Percentiles rank a stretch among this genome's conserved stretches.
These are phyloP conservation scores for Fusarium poae DNA, from an alignment of 2,329 filamentous ascomycete genomes.

Conservation along the genomic window DNA sequence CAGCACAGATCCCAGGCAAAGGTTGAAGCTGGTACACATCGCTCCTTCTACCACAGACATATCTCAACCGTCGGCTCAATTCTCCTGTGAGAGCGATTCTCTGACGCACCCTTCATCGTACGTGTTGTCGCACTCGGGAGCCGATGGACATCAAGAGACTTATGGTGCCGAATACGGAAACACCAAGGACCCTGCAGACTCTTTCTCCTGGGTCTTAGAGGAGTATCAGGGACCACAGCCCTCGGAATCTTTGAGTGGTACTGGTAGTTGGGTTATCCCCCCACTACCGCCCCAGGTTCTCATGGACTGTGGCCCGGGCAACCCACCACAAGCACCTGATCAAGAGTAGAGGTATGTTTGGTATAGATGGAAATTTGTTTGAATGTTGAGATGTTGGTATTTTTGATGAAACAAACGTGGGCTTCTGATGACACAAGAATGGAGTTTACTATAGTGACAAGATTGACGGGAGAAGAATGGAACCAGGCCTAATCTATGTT, in stretches of 20 bases:
- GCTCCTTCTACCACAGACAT: neutral
- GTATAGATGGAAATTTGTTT: neutral
- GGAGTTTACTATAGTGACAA: neutral
- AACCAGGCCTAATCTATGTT: neutral
- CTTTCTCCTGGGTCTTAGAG: accelerated
- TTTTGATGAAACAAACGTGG: neutral
- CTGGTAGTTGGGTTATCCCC: neutral
- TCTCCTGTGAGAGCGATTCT: neutral
- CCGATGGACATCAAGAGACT: neutral
- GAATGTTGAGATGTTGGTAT: neutral
- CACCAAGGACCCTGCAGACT: neutral
- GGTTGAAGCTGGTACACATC: neutral
- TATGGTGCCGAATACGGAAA: too few relatives aligned
- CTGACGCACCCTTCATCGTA: neutral
- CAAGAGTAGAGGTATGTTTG: too few relatives aligned
- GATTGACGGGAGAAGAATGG: neutral
- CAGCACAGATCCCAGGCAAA: neutral
- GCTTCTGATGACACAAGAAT: neutral
- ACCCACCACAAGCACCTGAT: neutral
- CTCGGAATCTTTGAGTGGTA: neutral
- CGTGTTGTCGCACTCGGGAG: neutral
- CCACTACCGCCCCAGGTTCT: neutral
- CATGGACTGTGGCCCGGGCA: neutral
- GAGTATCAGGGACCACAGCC: neutral
- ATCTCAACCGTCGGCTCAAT: neutral